A percentile compares a stretch with the other conserved stretches of the same genome.
These are phyloP conservation scores for Mycena albidolilacea DNA, from an alignment of 768 basidiomycete genomes.

Conservation along the genomic window DNA sequence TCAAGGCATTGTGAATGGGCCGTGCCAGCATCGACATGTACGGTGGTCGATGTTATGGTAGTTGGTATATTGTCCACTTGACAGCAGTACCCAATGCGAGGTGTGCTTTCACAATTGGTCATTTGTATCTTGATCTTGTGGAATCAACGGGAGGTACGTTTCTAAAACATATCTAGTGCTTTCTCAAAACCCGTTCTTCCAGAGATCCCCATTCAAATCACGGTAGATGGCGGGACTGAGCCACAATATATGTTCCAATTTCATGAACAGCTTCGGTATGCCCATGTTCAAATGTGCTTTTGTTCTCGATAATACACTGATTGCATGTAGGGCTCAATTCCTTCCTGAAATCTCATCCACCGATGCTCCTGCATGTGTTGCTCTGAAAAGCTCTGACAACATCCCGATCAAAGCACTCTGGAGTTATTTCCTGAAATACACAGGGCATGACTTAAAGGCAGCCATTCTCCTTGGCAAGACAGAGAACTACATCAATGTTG, in stretches of 20 bases:
- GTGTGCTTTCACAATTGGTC: not conserved
- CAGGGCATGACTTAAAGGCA: not conserved
- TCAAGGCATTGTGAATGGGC: not conserved
- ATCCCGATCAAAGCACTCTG: not conserved
- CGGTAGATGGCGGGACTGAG: not conserved
- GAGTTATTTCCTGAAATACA: not conserved
- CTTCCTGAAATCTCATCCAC: not conserved
- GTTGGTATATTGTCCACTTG: not conserved
- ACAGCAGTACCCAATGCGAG: not conserved
- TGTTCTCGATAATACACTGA: not conserved
- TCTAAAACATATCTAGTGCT: not conserved
- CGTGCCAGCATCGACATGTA: not conserved
- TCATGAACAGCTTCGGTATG: slow-evolving; percentile 1
- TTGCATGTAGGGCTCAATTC: not conserved
- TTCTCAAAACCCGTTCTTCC: not conserved
- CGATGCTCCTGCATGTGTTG: not conserved
- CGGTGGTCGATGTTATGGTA: not conserved
- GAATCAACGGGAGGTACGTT: not conserved
- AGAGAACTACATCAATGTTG: not conserved
- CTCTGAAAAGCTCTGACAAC: not conserved
- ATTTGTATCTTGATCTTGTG: not conserved
- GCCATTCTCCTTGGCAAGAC: not conserved
- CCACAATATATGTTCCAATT: not conserved
- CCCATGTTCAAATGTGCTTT: not conserved
- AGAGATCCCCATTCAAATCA: not conserved